Percentiles rank a stretch among this genome's conserved stretches.
These are phyloP conservation scores for Camelina laxa DNA, from an alignment of 345 rosid genomes.

Conservation along the genomic window DNA sequence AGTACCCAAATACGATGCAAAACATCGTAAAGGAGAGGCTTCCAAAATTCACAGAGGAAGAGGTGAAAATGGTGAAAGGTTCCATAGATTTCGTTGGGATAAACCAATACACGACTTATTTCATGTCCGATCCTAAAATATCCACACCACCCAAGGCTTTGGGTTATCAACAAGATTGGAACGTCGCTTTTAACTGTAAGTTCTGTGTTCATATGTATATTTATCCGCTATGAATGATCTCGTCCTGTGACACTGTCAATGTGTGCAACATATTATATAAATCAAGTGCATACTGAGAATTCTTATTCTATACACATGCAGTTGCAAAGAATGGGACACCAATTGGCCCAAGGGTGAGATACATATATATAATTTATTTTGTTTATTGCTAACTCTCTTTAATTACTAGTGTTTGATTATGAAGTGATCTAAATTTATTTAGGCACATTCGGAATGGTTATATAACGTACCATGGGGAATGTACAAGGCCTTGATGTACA, in stretches of 20 bases:
- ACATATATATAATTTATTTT: background rate
- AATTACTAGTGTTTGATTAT: background rate
- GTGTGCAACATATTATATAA: background rate
- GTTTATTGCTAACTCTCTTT: background rate
- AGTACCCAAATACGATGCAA: constrained; percentile 88
- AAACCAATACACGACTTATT: constrained; percentile 90
- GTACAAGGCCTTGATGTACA: constrained; percentile 87
- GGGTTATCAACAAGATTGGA: constrained; percentile 97
- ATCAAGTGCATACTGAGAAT: background rate
- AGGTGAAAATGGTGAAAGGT: constrained; percentile 86
- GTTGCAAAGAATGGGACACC: constrained; percentile 70
- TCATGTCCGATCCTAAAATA: constrained; percentile 59
- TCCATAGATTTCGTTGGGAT: constrained; percentile 90
- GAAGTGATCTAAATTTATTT: constrained; percentile 9
- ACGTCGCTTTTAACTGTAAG: constrained; percentile 80
- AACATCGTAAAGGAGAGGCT: constrained; percentile 70
- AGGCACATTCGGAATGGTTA: constrained; percentile 90
- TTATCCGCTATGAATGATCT: background rate
- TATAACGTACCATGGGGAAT: constrained; percentile 97
- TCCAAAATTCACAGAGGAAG: constrained; percentile 76
- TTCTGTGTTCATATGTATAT: background rate
- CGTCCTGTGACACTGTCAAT: background rate
- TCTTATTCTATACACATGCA: constrained; percentile 40
- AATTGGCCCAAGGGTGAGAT: constrained; percentile 76
- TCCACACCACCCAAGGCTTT: constrained; percentile 54